Evolutionary conservation across 352 stramenopile species (phyloP), one percentile per base, ranked within the genome.

Genomic region (Phytophthora cryptogea): DNA sequence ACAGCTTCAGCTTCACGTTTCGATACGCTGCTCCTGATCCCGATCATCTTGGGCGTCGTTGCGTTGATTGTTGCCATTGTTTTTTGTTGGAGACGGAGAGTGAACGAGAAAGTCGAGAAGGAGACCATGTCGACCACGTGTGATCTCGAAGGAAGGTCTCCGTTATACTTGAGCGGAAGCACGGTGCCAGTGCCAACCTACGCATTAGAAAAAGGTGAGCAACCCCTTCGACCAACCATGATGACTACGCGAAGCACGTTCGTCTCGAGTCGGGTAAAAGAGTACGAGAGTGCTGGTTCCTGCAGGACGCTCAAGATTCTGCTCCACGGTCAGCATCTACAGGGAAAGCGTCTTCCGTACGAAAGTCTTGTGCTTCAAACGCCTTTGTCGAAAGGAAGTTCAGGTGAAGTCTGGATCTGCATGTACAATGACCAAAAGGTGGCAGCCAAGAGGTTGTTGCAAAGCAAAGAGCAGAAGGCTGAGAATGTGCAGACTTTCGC

Each of bases 391-490:
- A 57, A 69, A 7, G 76, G 76, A 10, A 62, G 50, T 7, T 86
- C 72, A 14, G 70, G 70, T 4, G 70, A 86, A 47, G 63, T 83
- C 5, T 86, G 68, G 64, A 9, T 52, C 3, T 70, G 70, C 8
- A 26, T 41, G 11, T 68, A 72, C 39, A 50, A 58, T 10, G 47
- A 58, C 2, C 39, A 78, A n/a, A 46, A 65, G 23, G 68, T 83
- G 0, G 68, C 74, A 2, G 70, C 76, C 47, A 86, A 86, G 56
- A 45, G 51, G 9, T 43, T 86, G n/a, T 50, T 79, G 13, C 68
- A 76, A 42, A 56, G 54, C 17, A 75, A 75, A 14, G 56, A 63
- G 2, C 41, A 61, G 13, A 74, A 69, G 23, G 61, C 67, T 14
- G 31, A 66, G 8, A 20, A 59, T 2, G 65, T 76, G 26, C 59